A percentile compares a stretch with the other conserved stretches of the same genome.
Evolutionary conservation across 176 grass and related monocot genomes (phyloP).

Genomic region (Oropetium thomaeum): DNA sequence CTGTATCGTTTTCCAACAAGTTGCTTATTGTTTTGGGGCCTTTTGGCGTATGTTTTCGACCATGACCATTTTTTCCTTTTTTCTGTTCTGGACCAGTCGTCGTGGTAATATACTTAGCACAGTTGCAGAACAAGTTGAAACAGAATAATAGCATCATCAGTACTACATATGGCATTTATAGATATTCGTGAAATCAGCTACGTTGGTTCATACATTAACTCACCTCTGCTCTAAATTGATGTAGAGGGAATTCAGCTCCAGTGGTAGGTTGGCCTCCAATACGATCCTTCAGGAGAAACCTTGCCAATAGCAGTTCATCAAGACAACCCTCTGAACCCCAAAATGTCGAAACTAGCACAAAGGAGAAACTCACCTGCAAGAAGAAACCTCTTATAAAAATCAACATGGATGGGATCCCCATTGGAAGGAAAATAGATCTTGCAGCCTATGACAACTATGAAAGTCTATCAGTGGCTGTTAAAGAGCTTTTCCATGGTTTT

Average conservation of each 20-base stretch:
- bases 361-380: constrained; percentile 42
- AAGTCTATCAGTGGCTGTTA: constrained; percentile 52
- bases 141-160: background rate
- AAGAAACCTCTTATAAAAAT: constrained; percentile 78
- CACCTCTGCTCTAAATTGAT: constrained; percentile 28
- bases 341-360: constrained; percentile 36
- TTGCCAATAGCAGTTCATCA: constrained; percentile 59
- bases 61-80: background rate
- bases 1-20: background rate
- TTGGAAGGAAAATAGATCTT: constrained; percentile 91
- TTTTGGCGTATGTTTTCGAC: background rate
- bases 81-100: background rate
- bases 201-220: constrained; percentile 16
- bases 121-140: background rate
- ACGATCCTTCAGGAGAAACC: constrained; percentile 78
- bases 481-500: constrained; percentile 85
- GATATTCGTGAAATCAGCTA: background rate
- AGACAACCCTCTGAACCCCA: constrained; percentile 47
- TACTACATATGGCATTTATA: background rate
- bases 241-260: constrained; percentile 50
- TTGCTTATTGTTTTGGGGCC: background rate
- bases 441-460: constrained; percentile 68
- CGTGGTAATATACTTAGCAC: background rate
- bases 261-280: constrained; percentile 98
- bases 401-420: constrained; percentile 97